Evolutionary conservation across 495 filamentous ascomycete species (phyloP).

Genomic region (Parathielavia appendiculata): DNA sequence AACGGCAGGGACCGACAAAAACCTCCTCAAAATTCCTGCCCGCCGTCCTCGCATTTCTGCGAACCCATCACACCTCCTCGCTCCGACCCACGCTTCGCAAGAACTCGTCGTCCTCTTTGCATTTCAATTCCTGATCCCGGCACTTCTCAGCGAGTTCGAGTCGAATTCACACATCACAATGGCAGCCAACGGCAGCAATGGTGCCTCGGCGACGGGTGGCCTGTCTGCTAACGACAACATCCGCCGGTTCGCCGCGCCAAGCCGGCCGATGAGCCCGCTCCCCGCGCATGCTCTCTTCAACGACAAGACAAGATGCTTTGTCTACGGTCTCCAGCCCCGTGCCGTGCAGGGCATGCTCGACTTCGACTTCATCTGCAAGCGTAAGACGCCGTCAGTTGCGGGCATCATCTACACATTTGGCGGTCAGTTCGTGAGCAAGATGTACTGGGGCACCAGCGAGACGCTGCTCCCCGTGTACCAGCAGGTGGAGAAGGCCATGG

Average conservation of each 20-base stretch:
- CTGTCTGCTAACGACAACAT: slow-evolving; percentile 95
- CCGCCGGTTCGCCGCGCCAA: slow-evolving; percentile 88
- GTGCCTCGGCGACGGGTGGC: slow-evolving; percentile 30
- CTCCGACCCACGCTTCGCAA: slow-evolving; percentile 13
- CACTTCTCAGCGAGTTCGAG: slow-evolving; percentile 17
- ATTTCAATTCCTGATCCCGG: slow-evolving; percentile 12
- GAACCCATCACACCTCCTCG: slow-evolving; percentile 13
- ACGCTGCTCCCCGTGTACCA: slow-evolving; percentile 98
- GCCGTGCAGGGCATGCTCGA: slow-evolving; percentile 99
- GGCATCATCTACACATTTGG: slow-evolving; percentile 99
- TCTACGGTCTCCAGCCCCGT: slow-evolving; percentile 96
- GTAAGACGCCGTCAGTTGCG: slow-evolving; percentile 88
- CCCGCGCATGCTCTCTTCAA: slow-evolving; percentile 87
- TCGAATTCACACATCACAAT: slow-evolving; percentile 31
- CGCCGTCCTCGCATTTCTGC: slow-evolving; percentile 16
- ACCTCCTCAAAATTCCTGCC: slow-evolving; percentile 23
- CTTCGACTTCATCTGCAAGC: slow-evolving; percentile 99
- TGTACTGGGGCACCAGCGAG: slow-evolving; percentile 99
- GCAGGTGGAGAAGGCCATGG: slow-evolving; percentile 84
- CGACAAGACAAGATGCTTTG: slow-evolving; percentile 98
- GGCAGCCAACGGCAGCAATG: slow-evolving; percentile 41
- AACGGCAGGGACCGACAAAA: slow-evolving; percentile 26
- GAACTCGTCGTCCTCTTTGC: slow-evolving; percentile 6
- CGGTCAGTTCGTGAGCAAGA: slow-evolving; percentile 99
- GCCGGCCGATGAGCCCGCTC: slow-evolving; percentile 82